phyloP scores from a whole-genome alignment of 176 grass and related monocot species.

The Lolium multiflorum region DNA sequence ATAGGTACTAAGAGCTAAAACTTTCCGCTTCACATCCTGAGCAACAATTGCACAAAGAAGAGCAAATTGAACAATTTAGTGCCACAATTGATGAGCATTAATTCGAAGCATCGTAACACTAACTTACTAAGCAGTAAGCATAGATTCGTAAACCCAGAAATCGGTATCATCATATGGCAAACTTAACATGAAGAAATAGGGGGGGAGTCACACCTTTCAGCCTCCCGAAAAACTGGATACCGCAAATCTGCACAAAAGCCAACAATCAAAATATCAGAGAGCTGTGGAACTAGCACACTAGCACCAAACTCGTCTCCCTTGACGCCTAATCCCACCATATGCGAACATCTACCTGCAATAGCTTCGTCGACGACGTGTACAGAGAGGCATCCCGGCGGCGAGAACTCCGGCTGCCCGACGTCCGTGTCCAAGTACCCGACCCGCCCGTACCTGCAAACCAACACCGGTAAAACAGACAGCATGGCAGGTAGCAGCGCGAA shows the following conservation, averaged over 20 bases:
- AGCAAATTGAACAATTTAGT: background rate
- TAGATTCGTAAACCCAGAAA: background rate
- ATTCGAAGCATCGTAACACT: background rate
- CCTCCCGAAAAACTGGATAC: constrained; percentile 47
- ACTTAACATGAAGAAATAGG: background rate
- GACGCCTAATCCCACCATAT: background rate
- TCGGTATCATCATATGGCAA: background rate
- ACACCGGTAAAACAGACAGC: background rate
- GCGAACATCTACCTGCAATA: constrained; percentile 38
- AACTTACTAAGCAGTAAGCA: background rate
- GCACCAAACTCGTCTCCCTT: background rate
- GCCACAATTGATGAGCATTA: background rate
- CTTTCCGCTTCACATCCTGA: background rate
- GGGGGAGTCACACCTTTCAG: constrained; percentile 53
- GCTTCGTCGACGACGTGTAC: constrained; percentile 64
- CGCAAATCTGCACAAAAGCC: constrained; percentile 64
- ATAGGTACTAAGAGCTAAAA: background rate
- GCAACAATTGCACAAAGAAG: constrained; percentile 3
- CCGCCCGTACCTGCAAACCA: constrained; percentile 52
- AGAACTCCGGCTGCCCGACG: constrained; percentile 88
- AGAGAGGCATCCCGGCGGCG: constrained; percentile 75
- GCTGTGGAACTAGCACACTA: background rate
- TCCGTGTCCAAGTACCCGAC: constrained; percentile 88
- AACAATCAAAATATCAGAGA: constrained; percentile 20
- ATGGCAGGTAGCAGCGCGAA: background rate